Evolutionary conservation across 192 early-diverging fungal species (phyloP).

Genomic region (Entomortierella chlamydospora): DNA sequence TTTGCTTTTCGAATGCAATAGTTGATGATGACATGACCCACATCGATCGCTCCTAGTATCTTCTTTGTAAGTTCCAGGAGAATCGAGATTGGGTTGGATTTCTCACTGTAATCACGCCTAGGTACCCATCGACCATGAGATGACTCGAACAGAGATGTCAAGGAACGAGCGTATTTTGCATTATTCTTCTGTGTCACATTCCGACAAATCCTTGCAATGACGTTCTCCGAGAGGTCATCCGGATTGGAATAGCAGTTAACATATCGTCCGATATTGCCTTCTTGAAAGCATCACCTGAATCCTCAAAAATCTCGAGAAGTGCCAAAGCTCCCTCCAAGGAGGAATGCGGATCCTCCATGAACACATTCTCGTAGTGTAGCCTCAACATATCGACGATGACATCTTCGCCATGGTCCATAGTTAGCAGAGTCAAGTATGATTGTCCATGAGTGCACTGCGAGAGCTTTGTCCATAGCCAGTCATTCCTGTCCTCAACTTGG

Average conservation of each 20-base stretch:
- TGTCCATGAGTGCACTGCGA: not conserved
- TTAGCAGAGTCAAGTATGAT: not conserved
- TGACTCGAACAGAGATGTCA: not conserved
- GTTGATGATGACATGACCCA: conserved; percentile 2
- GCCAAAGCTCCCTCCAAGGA: not conserved
- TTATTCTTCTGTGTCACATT: not conserved
- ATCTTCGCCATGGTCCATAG: not conserved
- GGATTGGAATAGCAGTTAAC: conserved; percentile 8
- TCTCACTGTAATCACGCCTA: not conserved
- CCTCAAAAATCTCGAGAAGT: not conserved
- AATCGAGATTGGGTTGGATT: conserved; percentile 10
- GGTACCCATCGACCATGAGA: conserved; percentile 9
- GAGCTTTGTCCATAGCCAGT: not conserved
- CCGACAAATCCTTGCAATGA: not conserved
- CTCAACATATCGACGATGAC: not conserved
- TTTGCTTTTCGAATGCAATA: conserved; percentile 5
- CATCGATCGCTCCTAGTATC: not conserved
- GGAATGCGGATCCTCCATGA: too few relatives aligned
- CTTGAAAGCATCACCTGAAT: not conserved
- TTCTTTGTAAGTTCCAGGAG: not conserved
- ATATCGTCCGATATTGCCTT: not conserved
- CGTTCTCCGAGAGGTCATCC: not conserved
- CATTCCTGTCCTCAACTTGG: not conserved
- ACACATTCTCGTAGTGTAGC: not conserved
- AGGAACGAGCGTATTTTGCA: not conserved